Evolutionary conservation across 257 asterid genomes (phyloP).

Genomic region (Vinca minor): DNA sequence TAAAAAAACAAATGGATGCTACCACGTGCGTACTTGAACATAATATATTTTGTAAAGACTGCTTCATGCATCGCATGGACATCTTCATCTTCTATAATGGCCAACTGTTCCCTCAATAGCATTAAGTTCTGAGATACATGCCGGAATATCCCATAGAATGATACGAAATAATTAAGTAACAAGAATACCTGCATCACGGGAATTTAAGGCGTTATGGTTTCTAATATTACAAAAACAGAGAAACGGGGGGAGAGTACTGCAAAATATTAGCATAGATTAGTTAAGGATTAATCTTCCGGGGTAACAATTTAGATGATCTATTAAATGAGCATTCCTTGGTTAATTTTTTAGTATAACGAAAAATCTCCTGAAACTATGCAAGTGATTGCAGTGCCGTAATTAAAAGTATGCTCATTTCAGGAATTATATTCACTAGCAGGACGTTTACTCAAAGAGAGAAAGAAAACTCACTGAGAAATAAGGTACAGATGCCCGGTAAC

Average conservation of each 20-base stretch:
- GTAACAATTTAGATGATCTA: neutral
- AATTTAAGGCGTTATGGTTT: constrained; percentile 1
- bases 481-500: constrained; percentile 75
- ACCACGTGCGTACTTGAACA: constrained; percentile 56
- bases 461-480: constrained; percentile 64
- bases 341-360: neutral
- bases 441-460: neutral
- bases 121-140: constrained; percentile 55
- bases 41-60: constrained; percentile 56
- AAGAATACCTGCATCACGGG: constrained; percentile 39
- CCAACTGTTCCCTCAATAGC: constrained; percentile 57
- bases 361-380: neutral
- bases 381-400: neutral
- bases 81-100: constrained; percentile 56
- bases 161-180: constrained; percentile 42
- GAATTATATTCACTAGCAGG: neutral
- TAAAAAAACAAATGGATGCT: neutral
- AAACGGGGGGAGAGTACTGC: neutral
- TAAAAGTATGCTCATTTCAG: neutral
- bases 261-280: neutral
- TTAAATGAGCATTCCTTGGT: neutral
- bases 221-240: neutral
- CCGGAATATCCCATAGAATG: constrained; percentile 57
- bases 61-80: constrained; percentile 69
- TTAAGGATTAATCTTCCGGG: neutral